Base-by-base conservation (phyloP, 352 stramenopile genomes). In the Globisporangium iwayamae region DNA sequence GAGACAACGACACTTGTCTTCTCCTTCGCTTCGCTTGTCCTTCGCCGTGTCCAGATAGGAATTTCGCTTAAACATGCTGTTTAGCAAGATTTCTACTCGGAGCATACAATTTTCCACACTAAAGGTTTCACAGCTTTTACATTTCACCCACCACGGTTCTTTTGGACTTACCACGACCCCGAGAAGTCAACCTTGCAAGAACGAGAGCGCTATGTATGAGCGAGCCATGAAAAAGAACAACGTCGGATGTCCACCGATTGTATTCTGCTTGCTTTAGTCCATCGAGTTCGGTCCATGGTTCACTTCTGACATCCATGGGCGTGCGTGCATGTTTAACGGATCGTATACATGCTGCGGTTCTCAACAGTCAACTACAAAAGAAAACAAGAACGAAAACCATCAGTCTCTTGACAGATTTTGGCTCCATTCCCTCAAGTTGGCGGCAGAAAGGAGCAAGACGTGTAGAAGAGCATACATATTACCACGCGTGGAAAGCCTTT, bases 171-270 rank as follows among this genome's bases (percentile, higher is more conserved):
- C 25, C 50, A 25, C 25, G 13, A 14, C 10, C 0, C 14, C 28
- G 51, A 10, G 14, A 30, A 48, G 16, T 38, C 41, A 41, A 50
- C 22, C 57, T 48, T 38, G 10, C 46, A 14, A 6, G 32, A 36
- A 36, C 18, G 36, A 41, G 30, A 9, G 9, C 3, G 5, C n/a
- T 96, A 9, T 32, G 13, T 38, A 32, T 36, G 2, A 55, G 2
- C 28, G 34, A 41, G 51, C 28, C 28, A 41, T 18, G 16, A 18
- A 28, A 56, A 56, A 38, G 25, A 39, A 6, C 50, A 34, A 5
- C 13, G 1, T 11, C 6, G 28, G 28, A 56, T 11, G 18, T 16
- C 50, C 50, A 34, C 22, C 7, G 28, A 56, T 34, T 25, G 28
- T 11, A 10, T 56, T 9, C 28, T 11, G 16, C 6, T 38, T 7